Percentiles rank a stretch among this genome's conserved stretches.
phyloP scores from a whole-genome alignment of 140 eudicot genomes.

The Erigeron philadelphicus region DNA sequence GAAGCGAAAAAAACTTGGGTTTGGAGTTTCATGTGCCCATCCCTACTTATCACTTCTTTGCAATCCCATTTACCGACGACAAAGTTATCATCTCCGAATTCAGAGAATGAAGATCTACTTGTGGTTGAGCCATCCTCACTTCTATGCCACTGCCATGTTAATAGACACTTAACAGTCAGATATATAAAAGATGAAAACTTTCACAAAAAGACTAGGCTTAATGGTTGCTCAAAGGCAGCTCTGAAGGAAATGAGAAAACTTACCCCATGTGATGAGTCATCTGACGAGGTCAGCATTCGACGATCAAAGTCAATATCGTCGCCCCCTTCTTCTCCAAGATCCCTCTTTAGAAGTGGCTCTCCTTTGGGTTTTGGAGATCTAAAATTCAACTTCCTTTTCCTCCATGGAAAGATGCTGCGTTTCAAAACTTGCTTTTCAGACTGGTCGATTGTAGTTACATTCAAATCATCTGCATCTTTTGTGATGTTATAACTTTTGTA shows the following conservation, averaged over 20 bases:
- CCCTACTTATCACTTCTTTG: slow-evolving; percentile 58
- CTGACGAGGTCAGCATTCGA: slow-evolving; percentile 63
- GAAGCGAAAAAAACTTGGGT: slow-evolving; percentile 72
- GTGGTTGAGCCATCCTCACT: slow-evolving; percentile 42
- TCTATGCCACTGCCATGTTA: slow-evolving; percentile 31
- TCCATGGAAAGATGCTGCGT: slow-evolving; percentile 55
- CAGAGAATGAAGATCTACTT: slow-evolving; percentile 44
- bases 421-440: slow-evolving; percentile 33
- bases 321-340: slow-evolving; percentile 68
- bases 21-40: slow-evolving; percentile 52
- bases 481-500: slow-evolving; percentile 31
- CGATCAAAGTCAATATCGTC: slow-evolving; percentile 89
- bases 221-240: neutral
- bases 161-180: neutral
- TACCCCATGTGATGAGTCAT: slow-evolving; percentile 50
- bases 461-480: slow-evolving; percentile 24
- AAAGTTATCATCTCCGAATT: slow-evolving; percentile 71
- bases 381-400: slow-evolving; percentile 66
- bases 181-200: neutral
- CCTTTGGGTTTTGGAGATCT: slow-evolving; percentile 67
- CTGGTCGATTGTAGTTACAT: slow-evolving; percentile 25
- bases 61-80: slow-evolving; percentile 68
- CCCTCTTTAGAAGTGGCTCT: slow-evolving; percentile 65
- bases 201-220: neutral
- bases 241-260: neutral